Evolutionary conservation across 1,139 yeast species (phyloP).

Genomic region (Taphrina sp.): DNA sequence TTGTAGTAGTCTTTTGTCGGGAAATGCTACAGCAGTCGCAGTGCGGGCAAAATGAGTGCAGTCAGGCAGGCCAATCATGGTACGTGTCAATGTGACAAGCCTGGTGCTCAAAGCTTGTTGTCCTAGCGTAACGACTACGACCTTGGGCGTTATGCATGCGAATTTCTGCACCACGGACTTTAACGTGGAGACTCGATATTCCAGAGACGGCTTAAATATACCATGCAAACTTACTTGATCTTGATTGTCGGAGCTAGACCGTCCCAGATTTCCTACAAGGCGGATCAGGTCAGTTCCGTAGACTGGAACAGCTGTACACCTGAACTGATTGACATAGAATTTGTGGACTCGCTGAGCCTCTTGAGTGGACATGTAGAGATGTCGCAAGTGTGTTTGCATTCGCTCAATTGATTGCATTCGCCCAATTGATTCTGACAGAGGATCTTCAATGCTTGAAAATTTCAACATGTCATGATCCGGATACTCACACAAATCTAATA

Average conservation of each 20-base stretch:
- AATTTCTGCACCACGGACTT: constrained; percentile 59
- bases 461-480: background rate
- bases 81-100: constrained; percentile 13
- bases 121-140: constrained; percentile 73
- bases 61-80: constrained; percentile 43
- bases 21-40: constrained; percentile 88
- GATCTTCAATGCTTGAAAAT: background rate
- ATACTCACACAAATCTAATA: background rate
- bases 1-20: constrained; percentile 86
- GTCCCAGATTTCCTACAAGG: constrained; percentile 6
- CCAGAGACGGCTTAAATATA: constrained; percentile 4
- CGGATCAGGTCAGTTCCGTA: constrained; percentile 1
- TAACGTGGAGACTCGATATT: constrained; percentile 27
- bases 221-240: background rate
- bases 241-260: too few species aligned
- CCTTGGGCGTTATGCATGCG: constrained; percentile 86
- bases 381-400: background rate
- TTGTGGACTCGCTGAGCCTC: background rate
- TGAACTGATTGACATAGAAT: background rate
- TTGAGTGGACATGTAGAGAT: background rate
- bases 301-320: constrained; percentile 3
- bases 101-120: constrained; percentile 44
- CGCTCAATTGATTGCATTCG: background rate
- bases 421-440: background rate
- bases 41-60: constrained; percentile 86